A percentile compares a stretch with the other conserved stretches of the same genome.
These are phyloP conservation scores for Rhodotorula graminis DNA, from an alignment of 768 basidiomycete genomes.

Conservation along the genomic window DNA sequence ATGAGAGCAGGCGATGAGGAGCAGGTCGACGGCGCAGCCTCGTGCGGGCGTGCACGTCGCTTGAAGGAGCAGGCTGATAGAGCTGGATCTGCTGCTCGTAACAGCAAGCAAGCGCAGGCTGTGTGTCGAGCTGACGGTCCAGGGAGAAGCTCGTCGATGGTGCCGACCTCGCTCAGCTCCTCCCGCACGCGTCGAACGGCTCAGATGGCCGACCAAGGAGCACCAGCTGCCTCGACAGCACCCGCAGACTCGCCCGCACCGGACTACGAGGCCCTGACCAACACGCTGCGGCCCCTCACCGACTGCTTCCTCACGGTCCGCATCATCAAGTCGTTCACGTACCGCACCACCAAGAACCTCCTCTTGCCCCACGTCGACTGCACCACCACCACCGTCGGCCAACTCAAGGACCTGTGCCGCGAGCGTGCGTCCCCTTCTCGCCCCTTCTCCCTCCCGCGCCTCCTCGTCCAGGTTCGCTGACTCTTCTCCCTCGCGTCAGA, in stretches of 20 bases:
- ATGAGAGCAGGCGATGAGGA: too few relatives aligned
- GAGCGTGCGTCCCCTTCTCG: slow-evolving; percentile 54
- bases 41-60: too few relatives aligned
- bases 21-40: too few relatives aligned
- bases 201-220: too few relatives aligned
- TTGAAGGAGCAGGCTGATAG: too few relatives aligned
- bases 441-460: background rate
- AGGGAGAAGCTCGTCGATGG: too few relatives aligned
- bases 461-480: too few relatives aligned
- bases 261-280: slow-evolving; percentile 54
- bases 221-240: background rate
- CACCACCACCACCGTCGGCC: slow-evolving; percentile 67
- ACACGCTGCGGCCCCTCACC: slow-evolving; percentile 62
- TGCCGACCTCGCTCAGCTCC: too few relatives aligned
- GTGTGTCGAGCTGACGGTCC: too few relatives aligned
- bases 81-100: too few relatives aligned
- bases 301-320: slow-evolving; percentile 82
- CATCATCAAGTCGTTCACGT: slow-evolving; percentile 91
- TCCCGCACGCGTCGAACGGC: too few relatives aligned
- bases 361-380: slow-evolving; percentile 79
- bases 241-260: background rate
- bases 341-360: slow-evolving; percentile 79
- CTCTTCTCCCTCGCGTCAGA: slow-evolving; percentile 51
- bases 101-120: too few relatives aligned
- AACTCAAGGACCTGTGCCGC: slow-evolving; percentile 66